Evolutionary conservation across 2,329 filamentous ascomycete species (phyloP).

Genomic region (Cryphonectria carpinicola): DNA sequence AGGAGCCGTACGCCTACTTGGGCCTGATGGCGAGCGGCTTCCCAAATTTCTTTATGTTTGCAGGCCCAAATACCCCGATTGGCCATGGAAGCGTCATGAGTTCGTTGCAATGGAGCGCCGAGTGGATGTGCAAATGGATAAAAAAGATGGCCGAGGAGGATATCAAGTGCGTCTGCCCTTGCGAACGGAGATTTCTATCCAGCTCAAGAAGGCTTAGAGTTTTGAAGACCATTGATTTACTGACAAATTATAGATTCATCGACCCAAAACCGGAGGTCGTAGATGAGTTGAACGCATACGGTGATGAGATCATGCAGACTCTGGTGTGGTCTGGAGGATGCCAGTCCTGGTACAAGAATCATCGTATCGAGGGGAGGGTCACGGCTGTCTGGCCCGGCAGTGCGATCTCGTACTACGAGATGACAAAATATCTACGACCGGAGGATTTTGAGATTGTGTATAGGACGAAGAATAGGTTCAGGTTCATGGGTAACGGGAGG

Average conservation of each 20-base stretch:
- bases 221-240: too few relatives aligned
- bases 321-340: slow-evolving; percentile 23
- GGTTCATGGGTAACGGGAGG: slow-evolving; percentile 25
- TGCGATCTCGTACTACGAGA: slow-evolving; percentile 16
- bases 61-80: slow-evolving; percentile 15
- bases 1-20: slow-evolving; percentile 67
- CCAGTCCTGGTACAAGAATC: slow-evolving; percentile 24
- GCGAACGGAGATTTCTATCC: too few relatives aligned
- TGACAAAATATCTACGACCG: slow-evolving; percentile 15
- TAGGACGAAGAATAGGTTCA: slow-evolving; percentile 20
- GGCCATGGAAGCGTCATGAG: slow-evolving; percentile 18
- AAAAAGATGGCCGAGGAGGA: slow-evolving; percentile 24
- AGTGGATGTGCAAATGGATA: slow-evolving; percentile 19
- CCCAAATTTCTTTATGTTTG: slow-evolving; percentile 59
- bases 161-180: slow-evolving; percentile 13
- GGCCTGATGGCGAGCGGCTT: slow-evolving; percentile 64
- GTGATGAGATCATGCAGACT: slow-evolving; percentile 24
- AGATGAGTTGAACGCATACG: slow-evolving; percentile 18
- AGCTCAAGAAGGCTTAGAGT: too few relatives aligned
- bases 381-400: slow-evolving; percentile 25
- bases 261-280: slow-evolving; percentile 22
- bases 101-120: slow-evolving; percentile 19
- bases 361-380: slow-evolving; percentile 23
- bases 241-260: background rate
- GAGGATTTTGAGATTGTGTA: slow-evolving; percentile 26